Evolutionary conservation across 169 alveolate species (phyloP).

Genomic region (Cardiosporidium cionae): DNA sequence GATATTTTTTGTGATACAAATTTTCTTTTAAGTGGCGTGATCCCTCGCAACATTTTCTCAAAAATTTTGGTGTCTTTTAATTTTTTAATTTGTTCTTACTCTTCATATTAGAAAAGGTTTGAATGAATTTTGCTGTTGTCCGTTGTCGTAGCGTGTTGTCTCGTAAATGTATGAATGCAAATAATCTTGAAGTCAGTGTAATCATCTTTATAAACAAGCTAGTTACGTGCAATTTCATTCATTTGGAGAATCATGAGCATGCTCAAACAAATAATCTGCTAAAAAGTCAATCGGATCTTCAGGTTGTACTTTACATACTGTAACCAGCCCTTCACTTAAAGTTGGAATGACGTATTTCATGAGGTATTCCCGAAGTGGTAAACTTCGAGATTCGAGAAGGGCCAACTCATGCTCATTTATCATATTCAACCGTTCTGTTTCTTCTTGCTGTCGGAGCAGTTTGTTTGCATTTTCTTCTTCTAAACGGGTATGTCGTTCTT

Average conservation of each 20-base stretch:
- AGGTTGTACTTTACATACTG: constrained; percentile 67
- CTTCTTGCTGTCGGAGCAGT: constrained; percentile 25
- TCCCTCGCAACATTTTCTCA: too few relatives aligned
- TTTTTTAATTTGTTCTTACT: too few relatives aligned
- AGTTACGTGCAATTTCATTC: too few relatives aligned
- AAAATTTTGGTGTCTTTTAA: too few relatives aligned
- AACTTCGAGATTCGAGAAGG: constrained; percentile 45
- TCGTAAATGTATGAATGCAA: too few relatives aligned
- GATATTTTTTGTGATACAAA: too few relatives aligned
- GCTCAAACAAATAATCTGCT: constrained; percentile 16
- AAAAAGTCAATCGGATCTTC: constrained; percentile 75
- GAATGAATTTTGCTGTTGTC: too few relatives aligned
- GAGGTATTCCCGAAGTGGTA: constrained; percentile 63
- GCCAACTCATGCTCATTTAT: constrained; percentile 47
- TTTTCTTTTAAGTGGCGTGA: too few relatives aligned
- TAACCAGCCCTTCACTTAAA: constrained; percentile 71
- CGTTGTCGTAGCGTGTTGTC: too few relatives aligned
- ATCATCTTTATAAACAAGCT: too few relatives aligned
- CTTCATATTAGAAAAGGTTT: too few relatives aligned
- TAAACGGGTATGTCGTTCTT: constrained; percentile 48
- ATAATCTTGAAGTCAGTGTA: too few relatives aligned
- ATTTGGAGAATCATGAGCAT: neutral
- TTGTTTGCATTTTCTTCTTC: constrained; percentile 27
- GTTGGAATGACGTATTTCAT: constrained; percentile 76
- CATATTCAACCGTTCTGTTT: constrained; percentile 18